A percentile compares a stretch with the other conserved stretches of the same genome.
Conservation (phyloP, 306 rosid species). For the Styphnolobium japonicum region DNA sequence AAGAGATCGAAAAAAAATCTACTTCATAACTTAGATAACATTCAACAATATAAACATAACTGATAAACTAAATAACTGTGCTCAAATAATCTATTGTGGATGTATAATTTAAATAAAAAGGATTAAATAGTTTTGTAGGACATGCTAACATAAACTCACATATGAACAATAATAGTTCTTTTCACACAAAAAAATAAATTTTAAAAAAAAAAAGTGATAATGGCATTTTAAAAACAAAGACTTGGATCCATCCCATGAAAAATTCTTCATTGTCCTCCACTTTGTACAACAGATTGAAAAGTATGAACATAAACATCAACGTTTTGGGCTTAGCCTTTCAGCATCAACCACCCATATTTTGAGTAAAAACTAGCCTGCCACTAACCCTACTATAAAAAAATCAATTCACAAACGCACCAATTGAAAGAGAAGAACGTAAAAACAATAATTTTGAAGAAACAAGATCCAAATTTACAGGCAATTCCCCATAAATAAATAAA, state of each 20-base stretch:
- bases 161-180: neutral
- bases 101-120: neutral
- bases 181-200: neutral
- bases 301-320: neutral
- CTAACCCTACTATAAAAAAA: neutral
- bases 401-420: neutral
- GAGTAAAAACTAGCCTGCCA: neutral
- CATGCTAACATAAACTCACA: neutral
- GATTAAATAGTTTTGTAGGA: neutral
- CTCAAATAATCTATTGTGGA: neutral
- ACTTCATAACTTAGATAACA: neutral
- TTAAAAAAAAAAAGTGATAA: neutral
- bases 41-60: neutral
- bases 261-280: neutral
- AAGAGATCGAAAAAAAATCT: neutral
- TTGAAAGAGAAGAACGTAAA: neutral
- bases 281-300: neutral
- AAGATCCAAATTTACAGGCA: neutral
- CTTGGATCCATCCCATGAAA: neutral
- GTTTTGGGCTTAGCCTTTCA: neutral
- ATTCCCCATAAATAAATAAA: neutral
- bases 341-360: neutral
- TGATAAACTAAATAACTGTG: neutral
- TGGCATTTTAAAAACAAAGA: neutral
- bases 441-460: neutral